phyloP scores from a whole-genome alignment of 1,284 basidiomycete species.

The Trichosporon inkin region DNA sequence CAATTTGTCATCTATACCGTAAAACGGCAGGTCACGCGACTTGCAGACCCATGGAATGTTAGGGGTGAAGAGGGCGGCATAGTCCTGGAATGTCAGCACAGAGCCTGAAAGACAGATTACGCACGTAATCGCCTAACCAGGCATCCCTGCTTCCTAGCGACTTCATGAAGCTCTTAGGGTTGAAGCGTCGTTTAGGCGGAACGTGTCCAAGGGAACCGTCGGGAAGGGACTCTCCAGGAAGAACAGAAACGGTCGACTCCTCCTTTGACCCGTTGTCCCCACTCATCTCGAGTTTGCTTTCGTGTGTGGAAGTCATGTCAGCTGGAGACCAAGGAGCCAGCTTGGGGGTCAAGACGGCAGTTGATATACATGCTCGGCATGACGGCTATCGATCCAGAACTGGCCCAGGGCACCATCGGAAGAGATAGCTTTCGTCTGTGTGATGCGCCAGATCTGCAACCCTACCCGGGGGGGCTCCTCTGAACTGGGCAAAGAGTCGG shows the following conservation, averaged over 20 bases:
- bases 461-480: no score
- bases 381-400: no score
- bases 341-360: no score
- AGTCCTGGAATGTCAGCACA: conserved; percentile 21
- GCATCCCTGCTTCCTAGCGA: conserved; percentile 26
- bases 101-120: not conserved
- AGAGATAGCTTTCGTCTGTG: no score
- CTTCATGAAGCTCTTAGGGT: conserved; percentile 15
- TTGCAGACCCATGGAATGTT: conserved; percentile 31
- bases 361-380: no score
- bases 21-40: conserved; percentile 31
- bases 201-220: conserved; percentile 14
- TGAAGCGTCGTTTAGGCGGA: conserved; percentile 12
- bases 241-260: not conserved
- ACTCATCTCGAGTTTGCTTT: not conserved
- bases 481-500: no score
- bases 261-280: not conserved
- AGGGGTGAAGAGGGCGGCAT: conserved; percentile 33
- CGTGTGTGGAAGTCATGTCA: not conserved
- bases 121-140: conserved; percentile 30
- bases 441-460: no score
- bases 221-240: not conserved
- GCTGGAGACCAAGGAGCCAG: no score
- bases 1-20: conserved; percentile 29
- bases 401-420: no score